Evolutionary conservation across 2,329 filamentous ascomycete genomes (phyloP).

Genomic region (Cladorrhinum sp.): DNA sequence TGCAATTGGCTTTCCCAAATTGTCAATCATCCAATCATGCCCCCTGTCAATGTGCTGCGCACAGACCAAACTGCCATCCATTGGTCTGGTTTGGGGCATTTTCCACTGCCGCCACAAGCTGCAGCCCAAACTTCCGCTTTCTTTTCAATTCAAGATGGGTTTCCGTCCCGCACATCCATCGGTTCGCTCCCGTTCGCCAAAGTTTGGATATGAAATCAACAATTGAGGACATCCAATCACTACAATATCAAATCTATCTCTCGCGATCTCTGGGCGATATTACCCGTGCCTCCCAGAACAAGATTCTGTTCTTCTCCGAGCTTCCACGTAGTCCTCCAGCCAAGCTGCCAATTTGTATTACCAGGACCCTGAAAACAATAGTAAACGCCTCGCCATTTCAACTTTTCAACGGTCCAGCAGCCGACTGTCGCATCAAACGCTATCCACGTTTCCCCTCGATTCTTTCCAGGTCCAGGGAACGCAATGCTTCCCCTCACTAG

Average conservation of each 20-base stretch:
- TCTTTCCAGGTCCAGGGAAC: too few relatives aligned
- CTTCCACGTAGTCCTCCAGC: neutral
- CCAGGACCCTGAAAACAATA: constrained; percentile 2
- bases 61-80: constrained; percentile 5
- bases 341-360: neutral
- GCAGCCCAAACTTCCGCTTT: neutral
- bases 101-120: constrained; percentile 3
- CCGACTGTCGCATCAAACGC: neutral
- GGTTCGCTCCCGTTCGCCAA: constrained; percentile 5
- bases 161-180: constrained; percentile 10
- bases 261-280: neutral
- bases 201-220: constrained; percentile 1
- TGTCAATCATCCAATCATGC: neutral
- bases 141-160: neutral
- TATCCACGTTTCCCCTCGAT: neutral
- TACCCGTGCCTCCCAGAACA: neutral
- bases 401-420: neutral
- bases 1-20: neutral
- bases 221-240: neutral
- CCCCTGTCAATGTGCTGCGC: neutral
- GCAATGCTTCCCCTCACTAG: neutral
- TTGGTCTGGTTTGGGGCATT: neutral
- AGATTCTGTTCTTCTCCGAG: neutral
- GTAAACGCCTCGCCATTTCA: neutral
- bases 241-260: neutral